Percentiles rank a stretch among this genome's conserved stretches.
phyloP scores from a whole-genome alignment of 148 eudicot genomes.

The Simmondsia chinensis region DNA sequence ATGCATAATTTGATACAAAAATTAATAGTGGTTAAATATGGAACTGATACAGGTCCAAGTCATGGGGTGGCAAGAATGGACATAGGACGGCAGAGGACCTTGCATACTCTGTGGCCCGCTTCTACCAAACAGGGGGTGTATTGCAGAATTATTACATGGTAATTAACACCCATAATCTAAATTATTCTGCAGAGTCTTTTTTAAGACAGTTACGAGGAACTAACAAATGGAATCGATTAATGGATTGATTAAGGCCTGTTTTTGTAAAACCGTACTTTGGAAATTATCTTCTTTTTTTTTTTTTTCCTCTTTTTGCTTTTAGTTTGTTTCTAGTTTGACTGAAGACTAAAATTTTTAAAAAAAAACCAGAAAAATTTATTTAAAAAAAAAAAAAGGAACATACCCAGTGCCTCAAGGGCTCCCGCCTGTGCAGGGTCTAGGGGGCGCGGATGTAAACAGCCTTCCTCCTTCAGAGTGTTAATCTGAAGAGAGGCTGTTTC shows the following conservation, averaged over 20 bases:
- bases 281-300: not conserved
- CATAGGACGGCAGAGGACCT: constrained; percentile 31
- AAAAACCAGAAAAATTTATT: too few relatives aligned
- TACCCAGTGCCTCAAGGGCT: too few relatives aligned
- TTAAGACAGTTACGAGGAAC: too few relatives aligned
- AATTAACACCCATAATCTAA: not conserved
- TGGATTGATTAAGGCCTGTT: too few relatives aligned
- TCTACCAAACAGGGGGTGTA: constrained; percentile 29
- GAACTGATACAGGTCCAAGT: constrained; percentile 14
- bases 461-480: too few relatives aligned
- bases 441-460: too few relatives aligned
- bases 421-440: too few relatives aligned
- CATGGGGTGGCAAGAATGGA: constrained; percentile 28
- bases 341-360: too few relatives aligned
- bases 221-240: too few relatives aligned
- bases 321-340: too few relatives aligned
- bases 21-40: not conserved
- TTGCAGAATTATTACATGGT: constrained; percentile 36
- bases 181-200: not conserved
- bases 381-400: too few relatives aligned
- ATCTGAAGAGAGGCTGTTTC: too few relatives aligned
- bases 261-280: not conserved
- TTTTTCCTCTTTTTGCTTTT: not conserved
- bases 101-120: constrained; percentile 26
- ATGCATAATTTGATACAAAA: not conserved